A percentile compares a stretch with the other conserved stretches of the same genome.
These are phyloP conservation scores for Penicillium cinerascens DNA, from an alignment of 495 filamentous ascomycete species.

Conservation along the genomic window DNA sequence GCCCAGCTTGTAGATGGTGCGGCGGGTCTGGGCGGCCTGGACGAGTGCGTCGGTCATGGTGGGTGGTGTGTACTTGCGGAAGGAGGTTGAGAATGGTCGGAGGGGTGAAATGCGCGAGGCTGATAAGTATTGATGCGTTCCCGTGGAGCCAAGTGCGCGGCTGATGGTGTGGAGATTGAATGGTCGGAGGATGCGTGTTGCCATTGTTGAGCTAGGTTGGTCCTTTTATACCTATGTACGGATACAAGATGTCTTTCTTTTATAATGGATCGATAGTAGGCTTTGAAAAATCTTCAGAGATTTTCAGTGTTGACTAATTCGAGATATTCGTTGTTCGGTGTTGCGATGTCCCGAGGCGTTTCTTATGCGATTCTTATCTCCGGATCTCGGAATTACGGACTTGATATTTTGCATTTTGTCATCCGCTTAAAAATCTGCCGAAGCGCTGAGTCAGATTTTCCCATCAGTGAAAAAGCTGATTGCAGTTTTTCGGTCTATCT, in stretches of 20 bases:
- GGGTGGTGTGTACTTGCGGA: conserved; percentile 7
- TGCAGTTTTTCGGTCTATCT: not conserved
- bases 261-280: not conserved
- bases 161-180: conserved; percentile 12
- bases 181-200: conserved; percentile 13
- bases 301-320: not conserved
- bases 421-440: not conserved
- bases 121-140: not conserved
- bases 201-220: conserved; percentile 1
- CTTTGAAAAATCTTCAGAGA: not conserved
- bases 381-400: not conserved
- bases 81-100: conserved; percentile 7
- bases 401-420: not conserved
- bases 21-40: conserved; percentile 40
- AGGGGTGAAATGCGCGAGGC: conserved; percentile 34
- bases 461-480: not conserved
- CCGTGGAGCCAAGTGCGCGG: conserved; percentile 14
- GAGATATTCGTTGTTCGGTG: not conserved
- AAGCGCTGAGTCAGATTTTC: not conserved
- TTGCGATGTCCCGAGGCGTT: too few relatives aligned
- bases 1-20: conserved; percentile 48
- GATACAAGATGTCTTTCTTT: not conserved
- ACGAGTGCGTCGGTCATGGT: conserved; percentile 35
- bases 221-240: not conserved
- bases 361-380: not conserved